phyloP scores from a whole-genome alignment of 2,329 filamentous ascomycete species.

The Aciculosporium take region DNA sequence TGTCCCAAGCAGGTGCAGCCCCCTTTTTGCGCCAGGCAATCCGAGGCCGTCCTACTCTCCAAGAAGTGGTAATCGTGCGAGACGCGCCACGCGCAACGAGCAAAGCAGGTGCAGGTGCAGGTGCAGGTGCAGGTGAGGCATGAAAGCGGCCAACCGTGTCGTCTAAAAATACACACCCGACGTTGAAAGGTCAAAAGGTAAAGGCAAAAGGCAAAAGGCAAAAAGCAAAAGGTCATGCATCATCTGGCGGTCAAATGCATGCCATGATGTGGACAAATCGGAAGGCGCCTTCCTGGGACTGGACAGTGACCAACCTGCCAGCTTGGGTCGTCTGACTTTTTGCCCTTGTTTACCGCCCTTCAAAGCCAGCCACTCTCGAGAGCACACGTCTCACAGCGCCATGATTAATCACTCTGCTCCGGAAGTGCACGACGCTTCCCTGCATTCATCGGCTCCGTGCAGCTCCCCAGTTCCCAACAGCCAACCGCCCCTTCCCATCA shows the following conservation, averaged over 20 bases:
- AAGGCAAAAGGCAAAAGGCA: too few relatives aligned
- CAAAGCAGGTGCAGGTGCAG: too few relatives aligned
- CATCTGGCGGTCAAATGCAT: background rate
- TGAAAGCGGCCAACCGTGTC: background rate
- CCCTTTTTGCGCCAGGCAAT: too few relatives aligned
- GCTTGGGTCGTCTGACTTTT: too few relatives aligned
- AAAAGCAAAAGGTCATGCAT: background rate
- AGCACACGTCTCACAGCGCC: background rate
- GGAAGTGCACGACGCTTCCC: background rate
- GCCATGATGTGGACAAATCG: background rate
- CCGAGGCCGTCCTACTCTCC: too few relatives aligned
- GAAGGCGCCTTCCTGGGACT: background rate
- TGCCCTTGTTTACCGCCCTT: background rate
- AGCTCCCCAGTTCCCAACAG: background rate
- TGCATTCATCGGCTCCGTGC: background rate
- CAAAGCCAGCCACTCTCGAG: background rate
- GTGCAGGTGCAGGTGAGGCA: too few relatives aligned
- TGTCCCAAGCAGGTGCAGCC: background rate
- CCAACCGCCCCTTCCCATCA: background rate
- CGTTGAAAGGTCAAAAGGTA: too few relatives aligned
- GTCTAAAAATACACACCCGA: constrained; percentile 1
- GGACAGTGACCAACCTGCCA: too few relatives aligned
- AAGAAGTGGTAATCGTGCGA: too few relatives aligned
- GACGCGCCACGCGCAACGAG: too few relatives aligned
- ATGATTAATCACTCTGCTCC: background rate